Evolutionary conservation across 2,329 filamentous ascomycete species (phyloP).

Genomic region (Botryotinia globosa): DNA sequence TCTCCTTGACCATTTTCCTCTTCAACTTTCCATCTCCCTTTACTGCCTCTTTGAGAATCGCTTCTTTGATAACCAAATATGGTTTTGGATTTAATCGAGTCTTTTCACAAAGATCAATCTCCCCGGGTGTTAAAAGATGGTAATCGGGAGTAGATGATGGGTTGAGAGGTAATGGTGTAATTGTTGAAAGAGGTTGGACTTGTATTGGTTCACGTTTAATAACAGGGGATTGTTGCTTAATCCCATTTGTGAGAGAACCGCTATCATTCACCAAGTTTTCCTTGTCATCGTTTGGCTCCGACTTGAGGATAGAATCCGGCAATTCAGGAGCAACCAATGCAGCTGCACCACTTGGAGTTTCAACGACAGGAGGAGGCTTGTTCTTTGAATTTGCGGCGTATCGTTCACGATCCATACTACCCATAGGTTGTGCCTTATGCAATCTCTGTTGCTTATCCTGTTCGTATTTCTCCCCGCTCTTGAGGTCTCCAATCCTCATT

Average conservation of each 20-base stretch:
- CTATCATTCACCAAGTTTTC: slow-evolving; percentile 40
- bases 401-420: slow-evolving; percentile 77
- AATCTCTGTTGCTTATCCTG: slow-evolving; percentile 76
- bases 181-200: slow-evolving; percentile 48
- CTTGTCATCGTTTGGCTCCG: slow-evolving; percentile 43
- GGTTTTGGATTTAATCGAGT: slow-evolving; percentile 88
- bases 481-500: slow-evolving; percentile 78
- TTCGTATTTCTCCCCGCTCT: slow-evolving; percentile 89
- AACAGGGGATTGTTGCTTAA: slow-evolving; percentile 41
- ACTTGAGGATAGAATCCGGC: slow-evolving; percentile 41
- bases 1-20: slow-evolving; percentile 88
- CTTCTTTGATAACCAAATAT: slow-evolving; percentile 91
- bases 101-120: slow-evolving; percentile 80
- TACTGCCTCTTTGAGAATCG: slow-evolving; percentile 84
- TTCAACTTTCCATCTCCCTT: slow-evolving; percentile 85
- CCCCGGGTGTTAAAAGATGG: slow-evolving; percentile 80
- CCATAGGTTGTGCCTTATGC: slow-evolving; percentile 68
- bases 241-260: slow-evolving; percentile 49
- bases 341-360: slow-evolving; percentile 71
- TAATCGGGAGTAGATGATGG: slow-evolving; percentile 68
- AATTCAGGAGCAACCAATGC: slow-evolving; percentile 77
- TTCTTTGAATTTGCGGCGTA: slow-evolving; percentile 69
- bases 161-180: slow-evolving; percentile 45
- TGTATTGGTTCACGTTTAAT: slow-evolving; percentile 49
- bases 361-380: slow-evolving; percentile 59